A percentile compares a stretch with the other conserved stretches of the same genome.
Conservation (phyloP, 2,329 filamentous ascomycete genomes). For the Arthrobotrys pseudoclavata region DNA sequence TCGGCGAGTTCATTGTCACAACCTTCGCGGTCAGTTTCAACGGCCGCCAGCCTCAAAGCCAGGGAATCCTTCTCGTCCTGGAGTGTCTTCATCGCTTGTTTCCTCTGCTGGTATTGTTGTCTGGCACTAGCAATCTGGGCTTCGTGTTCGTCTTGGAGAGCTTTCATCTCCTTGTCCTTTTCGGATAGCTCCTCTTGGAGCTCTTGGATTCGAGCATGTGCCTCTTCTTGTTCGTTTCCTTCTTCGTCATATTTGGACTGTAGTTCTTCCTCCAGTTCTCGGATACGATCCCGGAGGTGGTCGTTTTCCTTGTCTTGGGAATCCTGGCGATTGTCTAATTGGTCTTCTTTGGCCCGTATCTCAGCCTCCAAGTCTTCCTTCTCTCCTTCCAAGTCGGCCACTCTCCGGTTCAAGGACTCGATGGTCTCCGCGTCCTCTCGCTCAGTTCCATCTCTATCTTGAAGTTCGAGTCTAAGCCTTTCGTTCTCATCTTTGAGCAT, state of each 20-base stretch:
- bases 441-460: slow-evolving; percentile 67
- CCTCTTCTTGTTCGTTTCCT: slow-evolving; percentile 47
- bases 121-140: slow-evolving; percentile 43
- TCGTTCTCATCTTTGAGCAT: slow-evolving; percentile 70
- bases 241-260: slow-evolving; percentile 62
- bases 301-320: slow-evolving; percentile 70
- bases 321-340: slow-evolving; percentile 72
- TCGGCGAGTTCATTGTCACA: slow-evolving; percentile 69
- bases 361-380: slow-evolving; percentile 82
- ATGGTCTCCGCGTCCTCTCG: slow-evolving; percentile 64
- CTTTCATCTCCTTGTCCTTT: slow-evolving; percentile 50
- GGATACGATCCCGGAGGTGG: slow-evolving; percentile 70
- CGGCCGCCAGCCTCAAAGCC: slow-evolving; percentile 32
- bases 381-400: slow-evolving; percentile 75
- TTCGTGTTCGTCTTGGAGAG: slow-evolving; percentile 48
- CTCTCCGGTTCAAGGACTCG: slow-evolving; percentile 62
- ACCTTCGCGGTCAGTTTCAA: slow-evolving; percentile 64
- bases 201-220: slow-evolving; percentile 38
- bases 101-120: slow-evolving; percentile 59
- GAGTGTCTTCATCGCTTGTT: slow-evolving; percentile 48
- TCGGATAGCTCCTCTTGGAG: slow-evolving; percentile 45
- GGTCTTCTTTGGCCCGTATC: slow-evolving; percentile 79
- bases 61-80: slow-evolving; percentile 55
- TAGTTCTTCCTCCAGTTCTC: slow-evolving; percentile 71
- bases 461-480: slow-evolving; percentile 73